Evolutionary conservation across 2,329 filamentous ascomycete species (phyloP).

Genomic region (Ophiostoma piceae): DNA sequence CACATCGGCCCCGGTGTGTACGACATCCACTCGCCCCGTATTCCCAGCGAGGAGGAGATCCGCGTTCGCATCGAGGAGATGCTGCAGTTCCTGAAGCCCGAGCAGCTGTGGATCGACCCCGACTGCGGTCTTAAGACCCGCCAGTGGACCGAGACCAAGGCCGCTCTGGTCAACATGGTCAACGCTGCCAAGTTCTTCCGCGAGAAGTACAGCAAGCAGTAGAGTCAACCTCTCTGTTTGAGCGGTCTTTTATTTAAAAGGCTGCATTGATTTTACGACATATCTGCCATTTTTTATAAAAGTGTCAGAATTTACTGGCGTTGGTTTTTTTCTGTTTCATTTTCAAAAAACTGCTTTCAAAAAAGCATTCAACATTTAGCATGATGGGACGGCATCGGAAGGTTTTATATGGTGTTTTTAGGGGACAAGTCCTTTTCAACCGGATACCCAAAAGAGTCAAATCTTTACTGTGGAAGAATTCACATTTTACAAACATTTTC

Average conservation of each 20-base stretch:
- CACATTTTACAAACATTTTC: background rate
- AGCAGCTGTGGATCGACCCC: conserved; percentile 99
- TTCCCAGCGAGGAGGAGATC: conserved; percentile 96
- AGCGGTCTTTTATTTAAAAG: conserved; percentile 5
- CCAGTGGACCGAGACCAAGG: conserved; percentile 98
- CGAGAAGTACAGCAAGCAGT: conserved; percentile 70
- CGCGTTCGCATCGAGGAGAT: conserved; percentile 97
- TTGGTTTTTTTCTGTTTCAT: conserved; percentile 24
- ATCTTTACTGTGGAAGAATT: conserved; percentile 1
- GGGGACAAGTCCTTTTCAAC: conserved; percentile 26
- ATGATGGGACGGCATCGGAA: conserved; percentile 26
- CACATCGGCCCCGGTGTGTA: conserved; percentile 99
- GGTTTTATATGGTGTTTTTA: conserved; percentile 20
- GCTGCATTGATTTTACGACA: conserved; percentile 19
- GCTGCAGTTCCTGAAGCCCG: conserved; percentile 92
- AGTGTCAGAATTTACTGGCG: conserved; percentile 28
- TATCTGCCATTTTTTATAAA: conserved; percentile 5
- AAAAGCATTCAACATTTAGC: conserved; percentile 26
- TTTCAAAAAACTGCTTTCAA: conserved; percentile 15
- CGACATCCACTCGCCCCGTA: conserved; percentile 98
- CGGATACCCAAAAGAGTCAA: conserved; percentile 24
- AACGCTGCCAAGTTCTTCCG: conserved; percentile 97
- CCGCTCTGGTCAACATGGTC: conserved; percentile 92
- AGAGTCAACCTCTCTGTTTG: conserved; percentile 25
- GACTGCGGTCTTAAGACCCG: conserved; percentile 99